Conservation (phyloP, 192 early-diverging fungal genomes). For the Gryganskiella cystojenkinii region DNA sequence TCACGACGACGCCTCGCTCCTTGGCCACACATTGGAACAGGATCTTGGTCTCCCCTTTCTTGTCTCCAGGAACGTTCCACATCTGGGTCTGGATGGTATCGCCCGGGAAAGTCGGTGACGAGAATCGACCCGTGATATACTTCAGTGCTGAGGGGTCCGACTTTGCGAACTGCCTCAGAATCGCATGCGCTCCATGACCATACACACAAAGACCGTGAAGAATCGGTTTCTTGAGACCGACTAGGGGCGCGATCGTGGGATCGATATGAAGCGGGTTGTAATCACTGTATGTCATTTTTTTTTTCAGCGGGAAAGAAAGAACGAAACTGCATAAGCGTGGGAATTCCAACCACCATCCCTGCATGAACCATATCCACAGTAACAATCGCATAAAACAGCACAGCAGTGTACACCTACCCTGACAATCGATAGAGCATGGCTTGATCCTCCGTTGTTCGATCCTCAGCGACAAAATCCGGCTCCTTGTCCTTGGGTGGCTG, state of each 20-base stretch:
- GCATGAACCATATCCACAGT: too few species aligned
- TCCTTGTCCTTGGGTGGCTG: conserved; percentile 57
- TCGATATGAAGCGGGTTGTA: conserved; percentile 82
- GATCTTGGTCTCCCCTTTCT: conserved; percentile 50
- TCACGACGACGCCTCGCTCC: conserved; percentile 64
- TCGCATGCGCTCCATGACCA: conserved; percentile 64
- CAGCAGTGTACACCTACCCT: too few species aligned
- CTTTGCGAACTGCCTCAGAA: conserved; percentile 59
- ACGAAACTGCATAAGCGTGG: background rate
- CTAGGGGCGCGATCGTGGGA: conserved; percentile 63
- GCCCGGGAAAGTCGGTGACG: conserved; percentile 75
- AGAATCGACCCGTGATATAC: conserved; percentile 69
- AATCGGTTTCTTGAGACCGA: conserved; percentile 77
- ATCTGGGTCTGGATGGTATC: conserved; percentile 71
- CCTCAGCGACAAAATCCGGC: conserved; percentile 61
- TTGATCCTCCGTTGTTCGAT: conserved; percentile 55
- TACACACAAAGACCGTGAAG: conserved; percentile 75
- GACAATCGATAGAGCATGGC: conserved; percentile 77
- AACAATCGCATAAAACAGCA: too few species aligned
- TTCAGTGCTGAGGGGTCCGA: conserved; percentile 68
- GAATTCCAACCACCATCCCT: background rate
- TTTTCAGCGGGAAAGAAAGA: too few species aligned
- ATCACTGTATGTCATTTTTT: conserved; percentile 65
- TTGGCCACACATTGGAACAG: conserved; percentile 65
- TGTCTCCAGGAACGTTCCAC: conserved; percentile 67